Percentiles rank a stretch among this genome's conserved stretches.
Conservation (phyloP, 2,329 filamentous ascomycete species). For the Neonectria punicea region DNA sequence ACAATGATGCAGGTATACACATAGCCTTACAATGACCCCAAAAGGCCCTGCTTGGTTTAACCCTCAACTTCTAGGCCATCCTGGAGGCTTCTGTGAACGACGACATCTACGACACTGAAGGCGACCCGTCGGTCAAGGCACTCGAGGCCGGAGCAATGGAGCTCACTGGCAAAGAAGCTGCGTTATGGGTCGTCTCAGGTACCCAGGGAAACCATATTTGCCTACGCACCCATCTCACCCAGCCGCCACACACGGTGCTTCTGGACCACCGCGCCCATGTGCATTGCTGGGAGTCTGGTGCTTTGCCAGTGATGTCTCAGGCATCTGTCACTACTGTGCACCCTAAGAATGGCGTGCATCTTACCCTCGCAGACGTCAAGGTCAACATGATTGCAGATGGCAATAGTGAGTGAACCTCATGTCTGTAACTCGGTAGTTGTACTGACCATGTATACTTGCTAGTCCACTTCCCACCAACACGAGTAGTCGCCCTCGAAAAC, state of each 20-base stretch:
- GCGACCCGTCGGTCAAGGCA: conserved; percentile 42
- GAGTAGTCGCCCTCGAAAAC: conserved; percentile 82
- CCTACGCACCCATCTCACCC: conserved; percentile 42
- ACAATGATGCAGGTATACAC: conserved; percentile 39
- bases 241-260: conserved; percentile 42
- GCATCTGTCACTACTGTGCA: conserved; percentile 73
- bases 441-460: too few species aligned
- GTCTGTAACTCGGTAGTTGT: too few species aligned
- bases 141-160: conserved; percentile 35
- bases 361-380: conserved; percentile 42
- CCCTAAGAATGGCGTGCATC: conserved; percentile 76
- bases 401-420: too few species aligned
- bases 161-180: conserved; percentile 43
- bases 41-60: not conserved
- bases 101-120: conserved; percentile 42
- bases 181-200: conserved; percentile 41
- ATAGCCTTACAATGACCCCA: not conserved
- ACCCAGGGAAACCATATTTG: conserved; percentile 45
- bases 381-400: too few species aligned
- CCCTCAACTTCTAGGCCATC: conserved; percentile 27
- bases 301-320: conserved; percentile 74
- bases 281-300: conserved; percentile 70
- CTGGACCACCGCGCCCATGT: conserved; percentile 79
- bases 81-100: conserved; percentile 43
- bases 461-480: conserved; percentile 74